A percentile compares a stretch with the other conserved stretches of the same genome.
These are phyloP conservation scores for Yarrowia galli DNA, from an alignment of 1,139 yeast species.

Conservation along the genomic window DNA sequence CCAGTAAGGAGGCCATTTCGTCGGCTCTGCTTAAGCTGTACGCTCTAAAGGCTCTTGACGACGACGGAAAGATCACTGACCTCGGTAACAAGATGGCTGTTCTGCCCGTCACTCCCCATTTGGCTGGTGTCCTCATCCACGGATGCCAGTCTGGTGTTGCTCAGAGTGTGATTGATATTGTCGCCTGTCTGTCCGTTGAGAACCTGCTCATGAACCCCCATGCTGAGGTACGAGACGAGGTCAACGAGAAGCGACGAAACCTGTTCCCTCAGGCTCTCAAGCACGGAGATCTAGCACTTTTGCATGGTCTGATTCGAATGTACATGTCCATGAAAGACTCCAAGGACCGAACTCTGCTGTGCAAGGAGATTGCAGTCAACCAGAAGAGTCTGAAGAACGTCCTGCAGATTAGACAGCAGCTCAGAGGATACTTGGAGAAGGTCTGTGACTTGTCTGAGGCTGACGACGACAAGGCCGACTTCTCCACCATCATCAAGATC, in stretches of 20 bases:
- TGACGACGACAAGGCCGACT: slow-evolving; percentile 43
- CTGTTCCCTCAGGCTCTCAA: slow-evolving; percentile 72
- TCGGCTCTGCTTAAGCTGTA: slow-evolving; percentile 81
- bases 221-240: slow-evolving; percentile 82
- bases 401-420: slow-evolving; percentile 73
- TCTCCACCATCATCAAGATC: slow-evolving; percentile 59
- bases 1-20: slow-evolving; percentile 77
- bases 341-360: slow-evolving; percentile 77
- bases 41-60: slow-evolving; percentile 79
- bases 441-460: slow-evolving; percentile 42
- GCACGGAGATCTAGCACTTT: slow-evolving; percentile 83
- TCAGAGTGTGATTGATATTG: slow-evolving; percentile 78
- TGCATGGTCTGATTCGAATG: slow-evolving; percentile 77
- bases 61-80: slow-evolving; percentile 73
- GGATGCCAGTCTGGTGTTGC: slow-evolving; percentile 65
- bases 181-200: slow-evolving; percentile 91
- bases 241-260: slow-evolving; percentile 57
- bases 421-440: slow-evolving; percentile 68
- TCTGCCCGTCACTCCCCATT: slow-evolving; percentile 87
- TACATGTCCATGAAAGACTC: slow-evolving; percentile 54
- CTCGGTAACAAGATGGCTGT: slow-evolving; percentile 86
- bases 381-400: slow-evolving; percentile 84
- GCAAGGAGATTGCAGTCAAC: slow-evolving; percentile 76
- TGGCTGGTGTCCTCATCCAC: slow-evolving; percentile 82
- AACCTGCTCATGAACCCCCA: slow-evolving; percentile 81